Percentiles rank a stretch among this genome's conserved stretches.
Evolutionary conservation across 2,329 filamentous ascomycete genomes (phyloP).

Genomic region (Blastomyces percursus): DNA sequence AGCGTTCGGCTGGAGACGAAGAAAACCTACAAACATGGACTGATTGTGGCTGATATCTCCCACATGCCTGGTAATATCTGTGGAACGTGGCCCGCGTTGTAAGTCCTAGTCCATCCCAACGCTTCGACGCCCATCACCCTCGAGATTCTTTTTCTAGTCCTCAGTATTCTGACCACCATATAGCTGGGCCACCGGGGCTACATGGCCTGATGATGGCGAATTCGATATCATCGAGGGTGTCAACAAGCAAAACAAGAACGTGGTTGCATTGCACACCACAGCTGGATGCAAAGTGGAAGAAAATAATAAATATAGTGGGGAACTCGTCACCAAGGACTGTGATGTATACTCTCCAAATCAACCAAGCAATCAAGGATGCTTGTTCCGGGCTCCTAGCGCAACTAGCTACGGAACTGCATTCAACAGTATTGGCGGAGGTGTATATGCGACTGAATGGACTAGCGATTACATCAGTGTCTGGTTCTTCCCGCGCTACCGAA

Average conservation of each 20-base stretch:
- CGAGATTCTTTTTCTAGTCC: background rate
- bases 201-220: conserved; percentile 61
- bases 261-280: conserved; percentile 58
- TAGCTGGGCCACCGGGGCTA: conserved; percentile 49
- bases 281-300: conserved; percentile 48
- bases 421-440: conserved; percentile 57
- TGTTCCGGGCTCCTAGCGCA: conserved; percentile 41
- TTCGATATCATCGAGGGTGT: conserved; percentile 75
- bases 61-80: conserved; percentile 64
- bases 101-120: conserved; percentile 14
- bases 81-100: conserved; percentile 62
- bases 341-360: conserved; percentile 38
- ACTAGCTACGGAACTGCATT: conserved; percentile 56
- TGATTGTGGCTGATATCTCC: conserved; percentile 59
- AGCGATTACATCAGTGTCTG: conserved; percentile 60
- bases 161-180: conserved; percentile 10
- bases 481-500: conserved; percentile 62
- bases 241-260: conserved; percentile 49
- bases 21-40: conserved; percentile 51
- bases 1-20: conserved; percentile 63
- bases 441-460: conserved; percentile 71
- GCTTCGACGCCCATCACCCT: background rate
- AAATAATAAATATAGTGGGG: conserved; percentile 38
- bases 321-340: conserved; percentile 46
- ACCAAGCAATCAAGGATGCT: conserved; percentile 48